Evolutionary conservation across 441 rosid genomes (phyloP), one percentile per base, ranked within the genome.

Genomic region (Pelargonium citronellum): DNA sequence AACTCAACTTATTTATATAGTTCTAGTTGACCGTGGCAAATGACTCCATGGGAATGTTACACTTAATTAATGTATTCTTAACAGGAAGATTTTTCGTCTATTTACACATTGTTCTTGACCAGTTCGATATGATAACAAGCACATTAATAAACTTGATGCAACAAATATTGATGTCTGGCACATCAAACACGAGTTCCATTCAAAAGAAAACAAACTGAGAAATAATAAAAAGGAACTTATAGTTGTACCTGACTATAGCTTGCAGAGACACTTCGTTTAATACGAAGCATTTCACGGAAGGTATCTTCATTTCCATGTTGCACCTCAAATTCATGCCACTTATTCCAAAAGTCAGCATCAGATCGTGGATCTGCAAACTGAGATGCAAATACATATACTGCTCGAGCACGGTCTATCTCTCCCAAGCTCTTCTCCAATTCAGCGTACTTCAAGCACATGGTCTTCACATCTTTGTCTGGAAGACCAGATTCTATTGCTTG

Each of bases 281-380:
- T 85, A 13, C 94, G 89, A 68, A 91, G 80, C 99, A 95, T 91
- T 73, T 95, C 99, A 58, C 97, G 81, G 81, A 90, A 94, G 37
- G 99, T 94, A 70, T 90, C 99, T 75, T 89, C 99, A 71, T 94
- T 91, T 53, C 99, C 99, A 74, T 91, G 97, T n/a, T 83, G 90
- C 47, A 94, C 97, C 80, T 94, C 99, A 63, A 94, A 91, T 55
- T 89, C 90, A 65, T 92, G 90, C 99, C 99, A 94, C 69, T 82
- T 86, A 75, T 81, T 87, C 97, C 99, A 94, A 78, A 91, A 90
- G 17, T 90, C 97, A 0, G 80, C 76, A 83, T 87, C 99, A 30
- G 97, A 85, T 51, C 94, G 77, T 8, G 99, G 97, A 74, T 94
- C 99, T 0, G 97, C 95, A 72, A 84, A 89, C 80, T 90, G 97